These are phyloP conservation scores for Xylariaceae sp. DNA, from an alignment of 2,329 filamentous ascomycete genomes.

Conservation along the genomic window DNA sequence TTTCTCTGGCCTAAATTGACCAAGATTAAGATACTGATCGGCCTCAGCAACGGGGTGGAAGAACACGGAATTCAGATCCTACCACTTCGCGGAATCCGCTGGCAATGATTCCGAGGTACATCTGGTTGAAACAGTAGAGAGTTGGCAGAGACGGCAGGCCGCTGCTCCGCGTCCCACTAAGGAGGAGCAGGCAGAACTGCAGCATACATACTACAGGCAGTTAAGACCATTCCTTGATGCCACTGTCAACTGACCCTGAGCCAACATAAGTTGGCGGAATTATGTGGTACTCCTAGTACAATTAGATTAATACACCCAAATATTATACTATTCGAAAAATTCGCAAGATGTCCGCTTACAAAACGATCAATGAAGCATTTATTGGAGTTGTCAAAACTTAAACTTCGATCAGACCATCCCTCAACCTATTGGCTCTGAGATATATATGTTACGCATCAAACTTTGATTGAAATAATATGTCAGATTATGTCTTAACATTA, in stretches of 20 bases:
- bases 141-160: constrained; percentile 38
- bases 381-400: no score
- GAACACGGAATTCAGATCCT: constrained; percentile 74
- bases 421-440: no score
- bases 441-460: no score
- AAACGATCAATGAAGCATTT: no score
- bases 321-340: no score
- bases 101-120: constrained; percentile 52
- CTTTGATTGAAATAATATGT: no score
- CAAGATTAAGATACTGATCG: neutral
- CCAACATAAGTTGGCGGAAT: no score
- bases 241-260: neutral
- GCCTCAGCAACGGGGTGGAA: constrained; percentile 68
- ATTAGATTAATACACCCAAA: no score
- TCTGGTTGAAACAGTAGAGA: constrained; percentile 52
- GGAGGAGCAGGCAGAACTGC: neutral
- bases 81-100: constrained; percentile 59
- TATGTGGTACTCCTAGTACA: no score
- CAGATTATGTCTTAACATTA: no score
- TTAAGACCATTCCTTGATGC: neutral
- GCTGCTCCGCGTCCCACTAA: neutral
- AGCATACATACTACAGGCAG: neutral
- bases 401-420: no score
- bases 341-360: no score
- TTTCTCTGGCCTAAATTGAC: neutral